Conservation (phyloP, 2,329 filamentous ascomycete species). For the Fusarium ambrosium region DNA sequence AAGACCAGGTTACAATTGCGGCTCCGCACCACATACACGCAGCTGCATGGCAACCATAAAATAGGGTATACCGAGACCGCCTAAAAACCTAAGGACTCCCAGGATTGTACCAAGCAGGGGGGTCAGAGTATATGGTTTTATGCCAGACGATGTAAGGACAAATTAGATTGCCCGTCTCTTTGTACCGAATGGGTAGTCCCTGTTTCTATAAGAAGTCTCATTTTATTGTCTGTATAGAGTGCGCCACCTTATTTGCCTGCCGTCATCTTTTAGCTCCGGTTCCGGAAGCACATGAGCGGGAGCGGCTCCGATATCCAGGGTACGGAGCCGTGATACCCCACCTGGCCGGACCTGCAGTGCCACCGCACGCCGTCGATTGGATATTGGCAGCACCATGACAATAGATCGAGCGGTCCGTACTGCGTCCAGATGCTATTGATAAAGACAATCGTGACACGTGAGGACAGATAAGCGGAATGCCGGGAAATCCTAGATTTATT, state of each 20-base stretch:
- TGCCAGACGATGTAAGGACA: too few relatives aligned
- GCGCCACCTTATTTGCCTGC: neutral
- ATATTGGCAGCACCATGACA: neutral
- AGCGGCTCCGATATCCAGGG: neutral
- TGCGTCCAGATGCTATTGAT: neutral
- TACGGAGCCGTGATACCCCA: conserved; percentile 4
- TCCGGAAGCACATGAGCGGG: conserved; percentile 37
- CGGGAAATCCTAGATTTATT: neutral
- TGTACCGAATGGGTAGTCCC: neutral
- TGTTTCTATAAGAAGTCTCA: neutral
- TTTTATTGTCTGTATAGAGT: neutral
- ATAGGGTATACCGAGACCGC: neutral
- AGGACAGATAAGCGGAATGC: neutral
- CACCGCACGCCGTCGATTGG: neutral
- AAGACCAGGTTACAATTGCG: neutral
- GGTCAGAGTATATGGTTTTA: too few relatives aligned
- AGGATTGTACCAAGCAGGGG: neutral
- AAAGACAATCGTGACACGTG: neutral
- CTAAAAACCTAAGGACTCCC: neutral
- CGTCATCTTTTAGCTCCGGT: neutral
- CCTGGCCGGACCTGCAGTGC: neutral
- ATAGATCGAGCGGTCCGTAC: neutral
- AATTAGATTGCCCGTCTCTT: too few relatives aligned
- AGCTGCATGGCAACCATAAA: neutral
- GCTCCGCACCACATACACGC: neutral